A percentile compares a stretch with the other conserved stretches of the same genome.
phyloP scores from a whole-genome alignment of 2,329 filamentous ascomycete species.

The Fusarium algeriense region DNA sequence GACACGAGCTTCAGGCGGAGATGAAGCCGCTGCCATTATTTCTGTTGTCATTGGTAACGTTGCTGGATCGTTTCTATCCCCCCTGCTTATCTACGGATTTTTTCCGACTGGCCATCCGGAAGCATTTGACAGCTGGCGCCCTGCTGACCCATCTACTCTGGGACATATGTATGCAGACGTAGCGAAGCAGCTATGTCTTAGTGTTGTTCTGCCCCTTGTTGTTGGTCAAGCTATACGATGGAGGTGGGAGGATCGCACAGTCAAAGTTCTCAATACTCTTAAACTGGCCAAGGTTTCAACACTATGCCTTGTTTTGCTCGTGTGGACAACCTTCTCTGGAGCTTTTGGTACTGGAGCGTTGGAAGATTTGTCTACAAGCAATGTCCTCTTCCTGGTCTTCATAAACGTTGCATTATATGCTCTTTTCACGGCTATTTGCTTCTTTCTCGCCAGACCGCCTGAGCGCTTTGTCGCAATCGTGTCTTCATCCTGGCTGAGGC shows the following conservation, averaged over 20 bases:
- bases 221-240: slow-evolving; percentile 71
- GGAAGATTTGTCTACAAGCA: slow-evolving; percentile 67
- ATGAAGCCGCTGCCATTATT: slow-evolving; percentile 73
- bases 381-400: slow-evolving; percentile 75
- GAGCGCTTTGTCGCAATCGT: slow-evolving; percentile 35
- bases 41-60: slow-evolving; percentile 79
- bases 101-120: slow-evolving; percentile 58
- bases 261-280: slow-evolving; percentile 65
- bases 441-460: slow-evolving; percentile 62
- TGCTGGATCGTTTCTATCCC: slow-evolving; percentile 75
- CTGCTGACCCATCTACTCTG: slow-evolving; percentile 64
- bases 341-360: slow-evolving; percentile 74
- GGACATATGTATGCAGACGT: slow-evolving; percentile 73
- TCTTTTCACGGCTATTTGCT: slow-evolving; percentile 73
- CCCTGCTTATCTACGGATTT: slow-evolving; percentile 72
- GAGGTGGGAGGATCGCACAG: slow-evolving; percentile 63
- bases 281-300: slow-evolving; percentile 64
- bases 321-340: slow-evolving; percentile 75
- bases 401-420: slow-evolving; percentile 74
- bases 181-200: slow-evolving; percentile 76
- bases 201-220: slow-evolving; percentile 72
- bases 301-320: slow-evolving; percentile 60
- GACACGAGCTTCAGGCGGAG: slow-evolving; percentile 76
- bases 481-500: slow-evolving; percentile 50
- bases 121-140: slow-evolving; percentile 69